Percentiles rank a stretch among this genome's conserved stretches.
Evolutionary conservation across 2,329 filamentous ascomycete genomes (phyloP).

Genomic region (Cladosporium oxysporum): DNA sequence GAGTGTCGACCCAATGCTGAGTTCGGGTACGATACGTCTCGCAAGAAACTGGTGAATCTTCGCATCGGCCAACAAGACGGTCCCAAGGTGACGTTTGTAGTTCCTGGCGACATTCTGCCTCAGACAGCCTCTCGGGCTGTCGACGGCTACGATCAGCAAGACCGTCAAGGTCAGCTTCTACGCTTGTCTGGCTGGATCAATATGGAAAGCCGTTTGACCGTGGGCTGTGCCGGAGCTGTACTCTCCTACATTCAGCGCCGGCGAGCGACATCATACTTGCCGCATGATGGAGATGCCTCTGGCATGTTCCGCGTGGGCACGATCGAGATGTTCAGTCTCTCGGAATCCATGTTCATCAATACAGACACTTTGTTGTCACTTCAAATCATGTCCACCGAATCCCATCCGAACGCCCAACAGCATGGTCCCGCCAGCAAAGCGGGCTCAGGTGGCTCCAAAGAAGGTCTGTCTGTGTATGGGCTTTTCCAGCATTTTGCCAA

Average conservation of each 20-base stretch:
- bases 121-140: slow-evolving; percentile 39
- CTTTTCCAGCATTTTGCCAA: slow-evolving; percentile 73
- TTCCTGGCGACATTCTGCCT: slow-evolving; percentile 56
- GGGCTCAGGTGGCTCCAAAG: slow-evolving; percentile 64
- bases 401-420: slow-evolving; percentile 78
- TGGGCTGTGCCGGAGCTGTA: slow-evolving; percentile 84
- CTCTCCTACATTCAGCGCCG: slow-evolving; percentile 75
- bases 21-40: slow-evolving; percentile 69
- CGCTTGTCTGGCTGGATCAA: slow-evolving; percentile 71
- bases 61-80: slow-evolving; percentile 52
- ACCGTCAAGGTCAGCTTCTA: slow-evolving; percentile 64
- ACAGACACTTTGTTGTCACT: slow-evolving; percentile 77
- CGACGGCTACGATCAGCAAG: slow-evolving; percentile 43
- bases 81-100: slow-evolving; percentile 58
- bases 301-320: slow-evolving; percentile 61
- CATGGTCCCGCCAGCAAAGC: slow-evolving; percentile 65
- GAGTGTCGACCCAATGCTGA: slow-evolving; percentile 71
- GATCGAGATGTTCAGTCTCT: slow-evolving; percentile 74
- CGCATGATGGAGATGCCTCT: slow-evolving; percentile 58
- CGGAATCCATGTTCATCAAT: slow-evolving; percentile 72
- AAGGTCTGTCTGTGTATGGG: slow-evolving; percentile 80
- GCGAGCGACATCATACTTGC: slow-evolving; percentile 62
- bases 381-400: slow-evolving; percentile 81
- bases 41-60: slow-evolving; percentile 64
- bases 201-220: slow-evolving; percentile 70